These are phyloP conservation scores for Cladosporium velox DNA, from an alignment of 2,329 filamentous ascomycete genomes.

Conservation along the genomic window DNA sequence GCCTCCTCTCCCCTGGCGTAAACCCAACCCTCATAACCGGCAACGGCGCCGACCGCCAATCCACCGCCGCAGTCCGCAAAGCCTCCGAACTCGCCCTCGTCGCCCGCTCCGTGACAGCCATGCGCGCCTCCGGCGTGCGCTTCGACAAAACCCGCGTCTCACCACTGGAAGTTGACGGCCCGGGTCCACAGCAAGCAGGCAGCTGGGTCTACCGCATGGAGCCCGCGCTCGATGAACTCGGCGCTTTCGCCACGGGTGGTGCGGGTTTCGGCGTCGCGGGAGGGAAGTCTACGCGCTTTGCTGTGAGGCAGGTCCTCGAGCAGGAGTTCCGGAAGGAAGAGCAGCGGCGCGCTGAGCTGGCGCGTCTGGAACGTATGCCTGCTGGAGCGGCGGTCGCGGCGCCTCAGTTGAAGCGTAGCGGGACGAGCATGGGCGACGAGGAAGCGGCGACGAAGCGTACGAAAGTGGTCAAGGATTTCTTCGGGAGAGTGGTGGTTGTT, in stretches of 20 bases:
- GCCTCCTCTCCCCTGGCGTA: slow-evolving; percentile 83
- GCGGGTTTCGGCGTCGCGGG: slow-evolving; percentile 52
- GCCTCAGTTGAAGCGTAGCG: slow-evolving; percentile 20
- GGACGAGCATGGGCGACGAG: slow-evolving; percentile 15
- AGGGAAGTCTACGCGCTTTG: slow-evolving; percentile 79
- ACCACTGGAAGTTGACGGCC: slow-evolving; percentile 41
- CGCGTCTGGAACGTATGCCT: slow-evolving; percentile 65
- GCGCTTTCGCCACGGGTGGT: slow-evolving; percentile 70
- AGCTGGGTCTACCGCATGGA: slow-evolving; percentile 94
- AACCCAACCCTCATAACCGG: slow-evolving; percentile 83
- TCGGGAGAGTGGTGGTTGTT: slow-evolving; percentile 68
- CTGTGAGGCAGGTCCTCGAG: slow-evolving; percentile 88
- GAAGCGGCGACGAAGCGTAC: slow-evolving; percentile 3
- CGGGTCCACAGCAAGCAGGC: slow-evolving; percentile 39
- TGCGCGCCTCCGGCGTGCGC: slow-evolving; percentile 78
- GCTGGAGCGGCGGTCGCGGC: slow-evolving; percentile 46
- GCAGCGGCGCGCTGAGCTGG: slow-evolving; percentile 64
- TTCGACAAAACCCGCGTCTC: slow-evolving; percentile 70
- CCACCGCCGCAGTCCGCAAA: slow-evolving; percentile 82
- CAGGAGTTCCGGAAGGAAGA: slow-evolving; percentile 81
- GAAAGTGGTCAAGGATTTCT: slow-evolving; percentile 76
- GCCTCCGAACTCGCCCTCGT: slow-evolving; percentile 83
- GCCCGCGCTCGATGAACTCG: slow-evolving; percentile 79
- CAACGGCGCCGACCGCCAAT: slow-evolving; percentile 41
- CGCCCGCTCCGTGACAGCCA: slow-evolving; percentile 73